phyloP scores from a whole-genome alignment of 495 filamentous ascomycete genomes.

The Xylaria telfairii region DNA sequence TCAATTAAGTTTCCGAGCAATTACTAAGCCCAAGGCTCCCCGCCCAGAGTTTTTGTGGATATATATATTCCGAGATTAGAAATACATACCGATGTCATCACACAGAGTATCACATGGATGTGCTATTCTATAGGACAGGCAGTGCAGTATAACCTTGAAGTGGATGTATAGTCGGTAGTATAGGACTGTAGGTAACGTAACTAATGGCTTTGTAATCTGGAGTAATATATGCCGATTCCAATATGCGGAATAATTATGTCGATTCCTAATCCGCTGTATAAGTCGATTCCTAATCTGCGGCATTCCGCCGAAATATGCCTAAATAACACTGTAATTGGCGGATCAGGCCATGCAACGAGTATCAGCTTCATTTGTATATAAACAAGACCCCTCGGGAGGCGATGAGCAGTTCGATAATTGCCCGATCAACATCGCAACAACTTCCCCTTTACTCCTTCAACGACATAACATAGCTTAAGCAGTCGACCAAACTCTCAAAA shows the following conservation, averaged over 20 bases:
- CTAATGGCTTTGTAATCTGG: constrained; percentile 8
- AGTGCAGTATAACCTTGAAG: background rate
- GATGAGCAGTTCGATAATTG: background rate
- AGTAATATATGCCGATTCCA: too few species aligned
- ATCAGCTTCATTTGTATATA: background rate
- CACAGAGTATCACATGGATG: background rate
- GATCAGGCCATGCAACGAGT: background rate
- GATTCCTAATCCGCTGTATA: background rate
- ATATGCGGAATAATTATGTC: too few species aligned
- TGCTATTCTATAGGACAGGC: background rate
- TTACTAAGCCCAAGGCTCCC: background rate
- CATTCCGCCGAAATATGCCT: background rate
- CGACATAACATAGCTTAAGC: background rate
- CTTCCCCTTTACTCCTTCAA: background rate
- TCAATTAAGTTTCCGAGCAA: background rate
- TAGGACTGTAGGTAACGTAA: too few species aligned
- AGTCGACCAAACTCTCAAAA: background rate
- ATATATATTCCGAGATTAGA: background rate
- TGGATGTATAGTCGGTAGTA: background rate
- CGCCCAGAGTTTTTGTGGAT: background rate
- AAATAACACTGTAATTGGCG: background rate
- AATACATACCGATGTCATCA: background rate
- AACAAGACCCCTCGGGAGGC: background rate
- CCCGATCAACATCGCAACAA: background rate
- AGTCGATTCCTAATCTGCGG: background rate